A percentile compares a stretch with the other conserved stretches of the same genome.
Evolutionary conservation across 192 early-diverging fungal species (phyloP).

Genomic region (Coemansia sp.): DNA sequence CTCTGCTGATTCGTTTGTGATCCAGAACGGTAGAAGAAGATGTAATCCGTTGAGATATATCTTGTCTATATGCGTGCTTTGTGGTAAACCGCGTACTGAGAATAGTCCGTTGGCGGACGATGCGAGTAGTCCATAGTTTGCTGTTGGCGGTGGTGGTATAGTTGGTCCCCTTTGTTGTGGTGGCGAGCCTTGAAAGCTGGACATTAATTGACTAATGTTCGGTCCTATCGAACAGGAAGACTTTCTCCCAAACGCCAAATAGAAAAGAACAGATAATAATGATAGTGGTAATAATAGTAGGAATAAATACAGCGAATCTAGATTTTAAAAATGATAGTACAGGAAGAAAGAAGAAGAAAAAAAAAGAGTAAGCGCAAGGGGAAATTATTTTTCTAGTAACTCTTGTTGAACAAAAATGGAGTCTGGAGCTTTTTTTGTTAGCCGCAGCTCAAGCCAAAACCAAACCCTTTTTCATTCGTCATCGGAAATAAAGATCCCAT

Average conservation of each 20-base stretch:
- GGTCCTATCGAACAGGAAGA: no score
- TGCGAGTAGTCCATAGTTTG: slow-evolving; percentile 18
- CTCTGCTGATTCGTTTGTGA: slow-evolving; percentile 25
- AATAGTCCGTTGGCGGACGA: slow-evolving; percentile 27
- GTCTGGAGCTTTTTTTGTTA: not conserved
- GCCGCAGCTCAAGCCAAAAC: not conserved
- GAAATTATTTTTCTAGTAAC: not conserved
- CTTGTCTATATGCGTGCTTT: slow-evolving; percentile 29
- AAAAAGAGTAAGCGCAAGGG: not conserved
- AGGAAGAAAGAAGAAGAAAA: not conserved
- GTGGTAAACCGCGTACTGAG: slow-evolving; percentile 39
- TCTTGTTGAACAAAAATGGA: not conserved
- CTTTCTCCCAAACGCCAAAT: not conserved
- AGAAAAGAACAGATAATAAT: not conserved
- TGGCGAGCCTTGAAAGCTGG: not conserved
- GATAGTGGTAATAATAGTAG: not conserved
- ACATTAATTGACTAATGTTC: not conserved
- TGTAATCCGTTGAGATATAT: slow-evolving; percentile 51
- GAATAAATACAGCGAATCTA: not conserved
- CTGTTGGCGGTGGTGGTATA: not conserved
- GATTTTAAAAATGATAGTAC: not conserved
- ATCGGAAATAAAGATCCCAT: not conserved
- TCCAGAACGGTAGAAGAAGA: slow-evolving; percentile 46
- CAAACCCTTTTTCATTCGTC: not conserved
- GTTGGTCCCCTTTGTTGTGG: slow-evolving; percentile 3